Conservation (phyloP, 148 eudicot species). For the Persicaria tinctoria region DNA sequence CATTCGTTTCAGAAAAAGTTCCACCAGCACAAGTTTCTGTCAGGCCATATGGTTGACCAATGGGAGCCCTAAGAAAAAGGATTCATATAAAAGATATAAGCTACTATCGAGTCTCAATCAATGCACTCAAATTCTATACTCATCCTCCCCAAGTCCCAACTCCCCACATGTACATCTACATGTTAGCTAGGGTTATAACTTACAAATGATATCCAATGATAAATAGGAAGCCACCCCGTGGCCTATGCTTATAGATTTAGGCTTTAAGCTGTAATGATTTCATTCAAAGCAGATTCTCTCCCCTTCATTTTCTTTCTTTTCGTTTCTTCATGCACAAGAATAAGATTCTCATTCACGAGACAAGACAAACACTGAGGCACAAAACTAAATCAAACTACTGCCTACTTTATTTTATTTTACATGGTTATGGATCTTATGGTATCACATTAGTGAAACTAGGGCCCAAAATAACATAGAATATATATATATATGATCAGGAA, state of each 20-base stretch:
- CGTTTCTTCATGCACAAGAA: not conserved
- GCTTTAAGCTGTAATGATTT: not conserved
- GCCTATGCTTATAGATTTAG: not conserved
- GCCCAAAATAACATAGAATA: no score
- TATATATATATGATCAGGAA: no score
- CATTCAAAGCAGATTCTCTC: not conserved
- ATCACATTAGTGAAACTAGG: no score
- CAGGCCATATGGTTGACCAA: slow-evolving; percentile 95
- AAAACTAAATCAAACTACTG: not conserved
- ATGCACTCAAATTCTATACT: slow-evolving; percentile 2
- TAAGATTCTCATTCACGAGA: not conserved
- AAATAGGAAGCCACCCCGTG: not conserved
- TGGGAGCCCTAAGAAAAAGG: slow-evolving; percentile 60
- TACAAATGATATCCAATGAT: not conserved
- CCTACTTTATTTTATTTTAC: no score
- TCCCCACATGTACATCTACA: not conserved
- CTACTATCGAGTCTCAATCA: not conserved
- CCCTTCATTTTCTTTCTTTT: not conserved
- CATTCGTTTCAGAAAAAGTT: slow-evolving; percentile 82
- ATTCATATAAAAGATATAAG: not conserved
- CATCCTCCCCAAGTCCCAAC: not conserved
- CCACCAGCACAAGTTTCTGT: slow-evolving; percentile 99
- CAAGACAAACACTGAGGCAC: no score
- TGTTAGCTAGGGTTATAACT: not conserved
- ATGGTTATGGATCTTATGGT: no score